Percentiles rank a stretch among this genome's conserved stretches.
Evolutionary conservation across 345 rosid species (phyloP).

Genomic region (Luvunga scandens): DNA sequence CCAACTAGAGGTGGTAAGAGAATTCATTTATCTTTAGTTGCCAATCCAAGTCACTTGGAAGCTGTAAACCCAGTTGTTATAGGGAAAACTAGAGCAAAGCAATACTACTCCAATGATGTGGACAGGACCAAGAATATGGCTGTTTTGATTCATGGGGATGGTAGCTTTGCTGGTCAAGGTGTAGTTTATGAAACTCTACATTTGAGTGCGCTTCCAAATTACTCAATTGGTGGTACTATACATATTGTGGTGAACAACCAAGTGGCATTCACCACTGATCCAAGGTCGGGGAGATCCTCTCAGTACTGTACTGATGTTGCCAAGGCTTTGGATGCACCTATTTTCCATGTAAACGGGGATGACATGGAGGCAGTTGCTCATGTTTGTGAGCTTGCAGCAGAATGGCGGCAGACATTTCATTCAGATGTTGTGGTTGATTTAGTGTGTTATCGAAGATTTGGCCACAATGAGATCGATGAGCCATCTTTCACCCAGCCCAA

Average conservation of each 20-base stretch:
- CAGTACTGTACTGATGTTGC: conserved; percentile 90
- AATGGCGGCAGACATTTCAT: conserved; percentile 87
- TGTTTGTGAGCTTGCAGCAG: conserved; percentile 82
- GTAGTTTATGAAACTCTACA: conserved; percentile 85
- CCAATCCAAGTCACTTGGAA: conserved; percentile 89
- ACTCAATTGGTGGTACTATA: conserved; percentile 75
- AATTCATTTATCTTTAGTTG: conserved; percentile 81
- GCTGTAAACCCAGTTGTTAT: conserved; percentile 85
- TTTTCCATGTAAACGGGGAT: conserved; percentile 77
- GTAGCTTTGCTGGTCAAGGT: conserved; percentile 90
- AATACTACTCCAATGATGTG: conserved; percentile 63
- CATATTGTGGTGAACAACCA: conserved; percentile 88
- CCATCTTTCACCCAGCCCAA: conserved; percentile 83
- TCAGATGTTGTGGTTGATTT: conserved; percentile 82
- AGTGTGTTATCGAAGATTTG: conserved; percentile 76
- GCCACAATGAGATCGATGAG: conserved; percentile 83
- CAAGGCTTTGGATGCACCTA: conserved; percentile 78
- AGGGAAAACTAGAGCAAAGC: conserved; percentile 84
- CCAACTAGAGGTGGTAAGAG: conserved; percentile 87
- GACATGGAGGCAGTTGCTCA: conserved; percentile 79
- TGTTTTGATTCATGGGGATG: conserved; percentile 82
- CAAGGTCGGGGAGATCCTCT: conserved; percentile 73
- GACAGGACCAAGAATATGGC: conserved; percentile 73
- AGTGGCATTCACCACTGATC: conserved; percentile 89
- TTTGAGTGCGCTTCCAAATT: conserved; percentile 86